Conservation (phyloP, 768 basidiomycete genomes). For the Pleurotus sapidus region DNA sequence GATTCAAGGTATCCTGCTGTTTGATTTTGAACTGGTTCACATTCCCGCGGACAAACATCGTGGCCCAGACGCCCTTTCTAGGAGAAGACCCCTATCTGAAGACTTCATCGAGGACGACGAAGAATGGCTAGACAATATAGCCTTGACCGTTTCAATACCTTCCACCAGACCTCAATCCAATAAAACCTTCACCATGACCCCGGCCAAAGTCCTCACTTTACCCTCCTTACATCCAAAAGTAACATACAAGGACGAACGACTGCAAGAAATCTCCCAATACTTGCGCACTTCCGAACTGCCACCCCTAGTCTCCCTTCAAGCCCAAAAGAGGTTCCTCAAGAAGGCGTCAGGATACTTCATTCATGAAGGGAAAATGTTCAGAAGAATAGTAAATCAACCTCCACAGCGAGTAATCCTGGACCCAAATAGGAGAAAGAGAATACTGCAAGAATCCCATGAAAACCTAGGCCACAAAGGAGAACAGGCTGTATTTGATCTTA, state of each 20-base stretch:
- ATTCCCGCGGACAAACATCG: conserved; percentile 24
- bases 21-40: conserved; percentile 29
- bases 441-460: conserved; percentile 19
- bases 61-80: conserved; percentile 32
- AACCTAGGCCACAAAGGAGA: conserved; percentile 20
- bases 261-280: conserved; percentile 10
- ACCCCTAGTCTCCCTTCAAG: not conserved
- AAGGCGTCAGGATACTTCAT: conserved; percentile 13
- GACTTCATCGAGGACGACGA: conserved; percentile 22
- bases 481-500: conserved; percentile 11
- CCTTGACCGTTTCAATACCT: not conserved
- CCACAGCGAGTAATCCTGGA: conserved; percentile 17
- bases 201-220: not conserved
- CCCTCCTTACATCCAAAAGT: not conserved
- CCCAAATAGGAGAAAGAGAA: not conserved
- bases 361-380: conserved; percentile 11
- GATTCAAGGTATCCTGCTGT: conserved; percentile 29
- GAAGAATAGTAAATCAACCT: not conserved
- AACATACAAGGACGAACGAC: not conserved
- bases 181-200: not conserved
- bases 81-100: conserved; percentile 13
- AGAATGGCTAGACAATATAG: conserved; percentile 15
- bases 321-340: conserved; percentile 8
- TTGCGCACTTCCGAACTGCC: conserved; percentile 12
- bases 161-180: not conserved